A percentile compares a stretch with the other conserved stretches of the same genome.
Evolutionary conservation across 2,329 filamentous ascomycete genomes (phyloP).

Genomic region (Paradendryphiella salina): DNA sequence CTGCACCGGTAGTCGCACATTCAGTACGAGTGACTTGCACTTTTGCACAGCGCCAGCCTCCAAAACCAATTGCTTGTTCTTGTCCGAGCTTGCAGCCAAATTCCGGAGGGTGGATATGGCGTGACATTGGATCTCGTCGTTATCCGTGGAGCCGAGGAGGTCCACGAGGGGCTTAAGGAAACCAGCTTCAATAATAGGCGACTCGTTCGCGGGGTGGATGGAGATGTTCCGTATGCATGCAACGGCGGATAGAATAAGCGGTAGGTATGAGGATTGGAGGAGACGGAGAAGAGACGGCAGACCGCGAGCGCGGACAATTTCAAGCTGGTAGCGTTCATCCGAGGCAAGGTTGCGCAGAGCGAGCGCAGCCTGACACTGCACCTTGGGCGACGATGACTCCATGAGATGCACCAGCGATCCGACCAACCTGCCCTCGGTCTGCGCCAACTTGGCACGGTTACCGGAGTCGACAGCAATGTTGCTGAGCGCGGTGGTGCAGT

Average conservation of each 20-base stretch:
- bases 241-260: conserved; percentile 92
- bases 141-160: conserved; percentile 90
- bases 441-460: conserved; percentile 87
- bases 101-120: conserved; percentile 97
- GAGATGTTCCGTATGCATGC: conserved; percentile 99
- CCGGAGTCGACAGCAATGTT: conserved; percentile 95
- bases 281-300: conserved; percentile 83
- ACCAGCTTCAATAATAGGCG: conserved; percentile 95
- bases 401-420: conserved; percentile 94
- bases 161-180: conserved; percentile 94
- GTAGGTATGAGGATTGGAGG: conserved; percentile 91
- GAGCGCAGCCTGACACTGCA: conserved; percentile 94
- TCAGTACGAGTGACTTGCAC: conserved; percentile 93
- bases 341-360: conserved; percentile 94
- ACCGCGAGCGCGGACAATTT: conserved; percentile 89
- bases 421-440: conserved; percentile 87
- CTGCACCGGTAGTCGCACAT: conserved; percentile 91
- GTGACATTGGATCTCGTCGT: conserved; percentile 98
- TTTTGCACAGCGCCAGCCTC: conserved; percentile 97
- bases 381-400: conserved; percentile 91
- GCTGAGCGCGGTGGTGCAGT: conserved; percentile 96
- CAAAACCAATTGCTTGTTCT: conserved; percentile 96
- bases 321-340: conserved; percentile 97
- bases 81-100: conserved; percentile 91
- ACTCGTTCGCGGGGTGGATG: conserved; percentile 96